A percentile compares a stretch with the other conserved stretches of the same genome.
Evolutionary conservation across 2,329 filamentous ascomycete species (phyloP).

Genomic region (Ophiostoma himal-ulmi): DNA sequence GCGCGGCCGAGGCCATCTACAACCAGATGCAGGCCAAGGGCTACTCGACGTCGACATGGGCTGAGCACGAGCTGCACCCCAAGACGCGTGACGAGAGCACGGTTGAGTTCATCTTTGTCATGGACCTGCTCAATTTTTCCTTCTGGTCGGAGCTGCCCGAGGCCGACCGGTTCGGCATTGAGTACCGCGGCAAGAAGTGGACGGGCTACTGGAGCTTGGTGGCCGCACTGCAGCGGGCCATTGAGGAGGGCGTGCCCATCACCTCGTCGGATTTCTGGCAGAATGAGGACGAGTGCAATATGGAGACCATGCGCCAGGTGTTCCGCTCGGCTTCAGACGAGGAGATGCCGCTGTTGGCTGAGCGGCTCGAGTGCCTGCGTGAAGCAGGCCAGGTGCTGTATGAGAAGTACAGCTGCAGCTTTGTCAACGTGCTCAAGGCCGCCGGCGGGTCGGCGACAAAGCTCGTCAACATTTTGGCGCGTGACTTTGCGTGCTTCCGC

Average conservation of each 20-base stretch:
- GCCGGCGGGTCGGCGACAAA: conserved; percentile 74
- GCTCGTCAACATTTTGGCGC: conserved; percentile 78
- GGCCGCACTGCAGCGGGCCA: conserved; percentile 74
- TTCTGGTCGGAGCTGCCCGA: conserved; percentile 79
- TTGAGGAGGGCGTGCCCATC: conserved; percentile 88
- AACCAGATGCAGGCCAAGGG: conserved; percentile 73
- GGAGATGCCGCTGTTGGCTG: conserved; percentile 74
- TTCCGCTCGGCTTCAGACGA: conserved; percentile 85
- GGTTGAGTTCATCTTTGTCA: conserved; percentile 89
- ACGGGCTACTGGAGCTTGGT: conserved; percentile 96
- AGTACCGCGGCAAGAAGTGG: conserved; percentile 75
- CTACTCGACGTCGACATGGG: conserved; percentile 83
- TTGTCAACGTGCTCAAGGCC: conserved; percentile 65
- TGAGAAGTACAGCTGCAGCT: conserved; percentile 70
- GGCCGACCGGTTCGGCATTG: conserved; percentile 71
- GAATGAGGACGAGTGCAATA: conserved; percentile 66
- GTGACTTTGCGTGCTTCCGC: conserved; percentile 77
- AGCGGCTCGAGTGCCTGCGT: conserved; percentile 71
- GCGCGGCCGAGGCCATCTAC: conserved; percentile 73
- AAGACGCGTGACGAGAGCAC: conserved; percentile 72
- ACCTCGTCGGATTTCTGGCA: conserved; percentile 85
- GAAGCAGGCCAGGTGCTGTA: conserved; percentile 78
- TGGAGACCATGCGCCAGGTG: conserved; percentile 66
- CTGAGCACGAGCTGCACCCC: conserved; percentile 83
- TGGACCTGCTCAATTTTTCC: conserved; percentile 94